phyloP scores from a whole-genome alignment of 768 basidiomycete genomes.

The Termitomyces bulborhizus region DNA sequence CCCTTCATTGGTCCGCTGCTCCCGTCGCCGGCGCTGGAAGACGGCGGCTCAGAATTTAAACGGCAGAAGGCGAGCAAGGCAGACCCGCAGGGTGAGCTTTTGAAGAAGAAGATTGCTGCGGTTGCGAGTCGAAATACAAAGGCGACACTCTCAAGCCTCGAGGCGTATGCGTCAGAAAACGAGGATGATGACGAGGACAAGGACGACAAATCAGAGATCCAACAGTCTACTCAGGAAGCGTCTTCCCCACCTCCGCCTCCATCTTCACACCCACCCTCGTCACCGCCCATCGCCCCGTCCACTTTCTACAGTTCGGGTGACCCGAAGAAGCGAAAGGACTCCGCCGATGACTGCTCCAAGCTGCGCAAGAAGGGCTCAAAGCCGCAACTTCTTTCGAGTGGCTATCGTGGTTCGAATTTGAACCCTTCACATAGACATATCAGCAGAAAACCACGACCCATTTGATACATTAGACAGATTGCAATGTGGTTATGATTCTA shows the following conservation, averaged over 20 bases:
- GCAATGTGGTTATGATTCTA: background rate
- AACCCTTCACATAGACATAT: conserved; percentile 9
- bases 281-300: conserved; percentile 22
- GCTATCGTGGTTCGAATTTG: conserved; percentile 6
- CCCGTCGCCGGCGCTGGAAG: conserved; percentile 37
- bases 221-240: conserved; percentile 12
- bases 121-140: conserved; percentile 23
- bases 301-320: conserved; percentile 28
- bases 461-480: conserved; percentile 5
- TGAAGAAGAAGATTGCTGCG: conserved; percentile 50
- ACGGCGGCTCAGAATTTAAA: conserved; percentile 16
- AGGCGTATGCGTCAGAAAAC: conserved; percentile 23
- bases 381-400: background rate
- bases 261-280: conserved; percentile 24
- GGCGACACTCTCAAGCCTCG: conserved; percentile 16
- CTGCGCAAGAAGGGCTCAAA: background rate
- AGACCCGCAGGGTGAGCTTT: conserved; percentile 48
- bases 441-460: conserved; percentile 11
- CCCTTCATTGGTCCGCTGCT: conserved; percentile 65
- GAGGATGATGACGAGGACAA: conserved; percentile 17
- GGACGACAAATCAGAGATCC: conserved; percentile 10
- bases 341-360: conserved; percentile 7
- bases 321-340: conserved; percentile 25
- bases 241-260: conserved; percentile 12
- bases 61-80: conserved; percentile 16